Base-by-base conservation (phyloP, 768 basidiomycete genomes). In the Hemileccinum impolitum region DNA sequence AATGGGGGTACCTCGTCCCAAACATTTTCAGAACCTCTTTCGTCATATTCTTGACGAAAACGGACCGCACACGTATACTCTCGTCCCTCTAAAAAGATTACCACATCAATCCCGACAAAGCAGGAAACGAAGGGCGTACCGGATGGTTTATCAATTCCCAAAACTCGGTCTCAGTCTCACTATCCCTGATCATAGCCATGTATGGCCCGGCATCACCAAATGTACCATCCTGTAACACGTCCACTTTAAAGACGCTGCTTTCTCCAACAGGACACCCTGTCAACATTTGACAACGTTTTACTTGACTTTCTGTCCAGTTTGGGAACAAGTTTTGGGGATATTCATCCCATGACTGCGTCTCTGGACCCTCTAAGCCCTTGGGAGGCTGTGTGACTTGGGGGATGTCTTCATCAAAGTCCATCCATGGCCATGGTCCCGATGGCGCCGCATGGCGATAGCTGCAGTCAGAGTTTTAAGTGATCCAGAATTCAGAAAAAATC, bases 1-100 rank as follows among this genome's bases (percentile, higher is more conserved):
- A 6, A 32, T 6, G 9, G 0, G 56, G 70, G 44, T 53, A 81
- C 82, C 60, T 79, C 34, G 76, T 70, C 10, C 83, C 81, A 6
- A 82, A 64, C 72, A 82, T 80, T 55, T 78, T 74, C 36, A 83
- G 57, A 8, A 79, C 74, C 5, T 76, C 72, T 8, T 75, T 74
- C 0, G 75, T 71, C 50, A 82, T 61, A 47, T 74, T 71, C 23
- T 80, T 72, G 0, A 81, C 66, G 51, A 82, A 83, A 38, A 81
- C 19, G 1, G 73, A 74, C 17, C 78, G 71, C 5, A 79, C 62
- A 28, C 77, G 72, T n/a, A 76, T 57, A 11, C 65, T 60, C 11
- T 45, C 5, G 1, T 72, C 71, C 38, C 70, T 58, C 64, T 68
- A 43, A 23, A 18, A 39, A 35, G 18, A n/a, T 30, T n/a, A 18